These are phyloP conservation scores for Chlamydomonas applanata DNA, from an alignment of 139 green algal genomes.

Conservation along the genomic window DNA sequence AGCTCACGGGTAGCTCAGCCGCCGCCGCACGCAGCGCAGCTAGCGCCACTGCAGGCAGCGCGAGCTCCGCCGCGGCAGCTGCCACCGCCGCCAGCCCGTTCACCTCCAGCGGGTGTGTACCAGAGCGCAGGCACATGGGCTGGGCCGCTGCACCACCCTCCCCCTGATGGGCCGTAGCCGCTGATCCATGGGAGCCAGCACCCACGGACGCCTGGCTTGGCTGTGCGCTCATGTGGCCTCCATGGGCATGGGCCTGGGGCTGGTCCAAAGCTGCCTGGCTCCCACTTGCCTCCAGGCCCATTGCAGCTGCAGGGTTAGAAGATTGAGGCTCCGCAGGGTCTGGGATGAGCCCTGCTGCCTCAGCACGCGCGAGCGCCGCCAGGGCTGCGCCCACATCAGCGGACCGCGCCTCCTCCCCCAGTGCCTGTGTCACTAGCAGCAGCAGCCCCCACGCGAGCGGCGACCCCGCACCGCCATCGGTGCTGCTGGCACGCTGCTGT, in stretches of 20 bases:
- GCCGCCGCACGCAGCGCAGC: background rate
- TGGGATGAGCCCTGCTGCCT: background rate
- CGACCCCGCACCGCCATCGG: too few relatives aligned
- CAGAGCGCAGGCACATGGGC: background rate
- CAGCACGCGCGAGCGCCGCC: background rate
- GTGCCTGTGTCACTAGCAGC: too few relatives aligned
- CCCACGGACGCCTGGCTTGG: background rate
- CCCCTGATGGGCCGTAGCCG: too few relatives aligned
- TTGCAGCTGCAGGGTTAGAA: background rate
- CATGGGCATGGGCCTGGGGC: too few relatives aligned
- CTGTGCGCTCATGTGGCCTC: background rate
- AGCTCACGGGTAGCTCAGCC: background rate
- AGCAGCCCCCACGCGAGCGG: too few relatives aligned
- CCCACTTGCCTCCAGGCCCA: background rate
- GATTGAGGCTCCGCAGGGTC: too few relatives aligned
- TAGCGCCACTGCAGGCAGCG: background rate
- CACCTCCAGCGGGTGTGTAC: background rate
- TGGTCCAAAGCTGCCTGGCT: background rate
- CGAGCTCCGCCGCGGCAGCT: background rate
- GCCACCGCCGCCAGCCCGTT: slow-evolving; percentile 1
- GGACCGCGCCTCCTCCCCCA: background rate
- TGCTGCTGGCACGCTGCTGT: too few relatives aligned
- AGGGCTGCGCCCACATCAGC: background rate
- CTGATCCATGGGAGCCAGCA: too few relatives aligned
- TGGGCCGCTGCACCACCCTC: background rate